phyloP scores from a whole-genome alignment of 176 grass and related monocot genomes.

The Hsuehochloa calcarea region DNA sequence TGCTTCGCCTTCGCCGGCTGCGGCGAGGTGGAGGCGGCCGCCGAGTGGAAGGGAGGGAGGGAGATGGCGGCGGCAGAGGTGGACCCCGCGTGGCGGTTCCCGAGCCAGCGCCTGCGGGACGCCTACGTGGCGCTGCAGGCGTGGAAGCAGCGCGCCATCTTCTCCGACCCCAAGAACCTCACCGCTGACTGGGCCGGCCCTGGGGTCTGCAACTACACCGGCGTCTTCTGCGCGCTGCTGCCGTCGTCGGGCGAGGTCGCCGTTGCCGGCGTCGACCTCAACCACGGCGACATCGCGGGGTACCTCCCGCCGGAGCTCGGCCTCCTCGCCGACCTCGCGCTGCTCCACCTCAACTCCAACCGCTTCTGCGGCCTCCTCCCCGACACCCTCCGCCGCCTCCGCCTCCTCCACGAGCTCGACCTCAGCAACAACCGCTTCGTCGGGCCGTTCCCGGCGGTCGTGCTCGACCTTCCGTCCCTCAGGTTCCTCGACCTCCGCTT shows the following conservation, averaged over 20 bases:
- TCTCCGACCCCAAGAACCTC: conserved; percentile 63
- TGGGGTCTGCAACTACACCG: conserved; percentile 55
- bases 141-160: conserved; percentile 73
- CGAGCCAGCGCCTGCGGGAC: conserved; percentile 45
- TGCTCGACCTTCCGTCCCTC: conserved; percentile 65
- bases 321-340: conserved; percentile 67
- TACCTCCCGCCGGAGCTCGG: conserved; percentile 86
- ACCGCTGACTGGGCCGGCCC: conserved; percentile 64
- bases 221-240: conserved; percentile 49
- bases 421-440: conserved; percentile 97
- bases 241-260: conserved; percentile 35
- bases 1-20: conserved; percentile 23
- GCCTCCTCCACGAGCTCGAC: conserved; percentile 80
- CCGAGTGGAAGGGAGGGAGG: conserved; percentile 13
- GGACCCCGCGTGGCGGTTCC: conserved; percentile 66
- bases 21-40: conserved; percentile 29
- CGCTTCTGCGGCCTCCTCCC: conserved; percentile 87
- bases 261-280: conserved; percentile 89
- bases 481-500: conserved; percentile 72
- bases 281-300: conserved; percentile 94
- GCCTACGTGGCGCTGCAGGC: conserved; percentile 71
- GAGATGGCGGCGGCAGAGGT: conserved; percentile 41
- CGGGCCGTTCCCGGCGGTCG: conserved; percentile 64
- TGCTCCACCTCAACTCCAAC: conserved; percentile 94
- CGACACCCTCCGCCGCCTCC: conserved; percentile 42